phyloP scores from a whole-genome alignment of 2,329 filamentous ascomycete species.

The Fonsecaea nubica region DNA sequence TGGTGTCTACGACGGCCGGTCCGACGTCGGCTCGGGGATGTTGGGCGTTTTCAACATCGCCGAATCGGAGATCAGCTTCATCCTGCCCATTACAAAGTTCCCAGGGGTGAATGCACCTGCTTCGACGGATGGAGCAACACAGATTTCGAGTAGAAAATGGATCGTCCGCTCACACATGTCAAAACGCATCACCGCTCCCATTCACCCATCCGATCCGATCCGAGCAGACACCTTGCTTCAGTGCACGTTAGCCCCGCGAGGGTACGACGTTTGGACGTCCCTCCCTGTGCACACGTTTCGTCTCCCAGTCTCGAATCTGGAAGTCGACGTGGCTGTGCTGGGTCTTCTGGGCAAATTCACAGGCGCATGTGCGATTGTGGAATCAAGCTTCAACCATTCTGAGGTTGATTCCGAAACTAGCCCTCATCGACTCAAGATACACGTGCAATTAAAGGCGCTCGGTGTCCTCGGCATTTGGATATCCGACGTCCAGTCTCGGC shows the following conservation, averaged over 20 bases:
- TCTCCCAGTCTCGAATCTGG: conserved; percentile 50
- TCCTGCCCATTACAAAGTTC: conserved; percentile 74
- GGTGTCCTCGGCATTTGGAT: conserved; percentile 77
- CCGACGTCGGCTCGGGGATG: conserved; percentile 74
- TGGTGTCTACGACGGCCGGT: conserved; percentile 74
- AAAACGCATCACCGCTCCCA: conserved; percentile 65
- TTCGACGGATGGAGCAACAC: conserved; percentile 15
- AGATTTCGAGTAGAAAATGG: conserved; percentile 61
- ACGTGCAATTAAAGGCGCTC: conserved; percentile 77
- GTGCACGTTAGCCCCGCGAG: conserved; percentile 67
- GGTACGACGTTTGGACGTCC: conserved; percentile 82
- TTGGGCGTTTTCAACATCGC: conserved; percentile 86
- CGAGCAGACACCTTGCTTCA: conserved; percentile 60
- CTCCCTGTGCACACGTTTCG: conserved; percentile 71
- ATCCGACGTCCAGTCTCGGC: conserved; percentile 51
- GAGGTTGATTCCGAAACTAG: conserved; percentile 56
- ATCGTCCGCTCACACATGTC: conserved; percentile 75
- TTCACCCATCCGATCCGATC: conserved; percentile 50
- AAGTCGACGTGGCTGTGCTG: conserved; percentile 66
- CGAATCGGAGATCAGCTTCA: conserved; percentile 65
- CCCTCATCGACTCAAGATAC: conserved; percentile 62
- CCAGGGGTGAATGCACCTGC: conserved; percentile 59
- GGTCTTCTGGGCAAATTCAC: conserved; percentile 90
- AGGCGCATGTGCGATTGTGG: conserved; percentile 76
- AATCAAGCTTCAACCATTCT: conserved; percentile 64